These are phyloP conservation scores for Aspergillus ellipticus DNA, from an alignment of 495 filamentous ascomycete genomes.

Conservation along the genomic window DNA sequence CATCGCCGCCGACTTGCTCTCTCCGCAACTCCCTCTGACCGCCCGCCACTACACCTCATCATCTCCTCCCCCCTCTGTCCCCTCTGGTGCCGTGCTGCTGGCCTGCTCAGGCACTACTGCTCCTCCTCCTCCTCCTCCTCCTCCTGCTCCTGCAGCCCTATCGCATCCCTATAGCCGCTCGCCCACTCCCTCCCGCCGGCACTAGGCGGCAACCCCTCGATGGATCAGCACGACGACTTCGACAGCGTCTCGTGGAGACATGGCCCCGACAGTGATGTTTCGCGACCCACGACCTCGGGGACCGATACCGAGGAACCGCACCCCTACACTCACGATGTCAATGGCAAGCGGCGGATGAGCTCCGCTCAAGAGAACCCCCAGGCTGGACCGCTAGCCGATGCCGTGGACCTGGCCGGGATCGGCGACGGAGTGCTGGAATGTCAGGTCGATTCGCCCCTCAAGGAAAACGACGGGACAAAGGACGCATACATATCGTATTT, in stretches of 20 bases:
- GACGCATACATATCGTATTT: conserved; percentile 95
- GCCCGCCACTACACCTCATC: not conserved
- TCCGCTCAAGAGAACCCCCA: conserved; percentile 45
- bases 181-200: not conserved
- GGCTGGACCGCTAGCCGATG: conserved; percentile 53
- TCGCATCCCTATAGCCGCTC: not conserved
- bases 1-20: too few relatives aligned
- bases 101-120: conserved; percentile 10
- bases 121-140: not conserved
- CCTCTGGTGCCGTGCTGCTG: not conserved
- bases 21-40: not conserved
- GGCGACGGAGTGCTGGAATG: conserved; percentile 81
- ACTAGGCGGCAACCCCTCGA: conserved; percentile 27
- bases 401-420: conserved; percentile 61
- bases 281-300: conserved; percentile 45
- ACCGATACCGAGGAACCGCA: conserved; percentile 38
- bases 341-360: conserved; percentile 53
- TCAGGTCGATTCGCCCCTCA: conserved; percentile 73
- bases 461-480: conserved; percentile 96
- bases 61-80: not conserved
- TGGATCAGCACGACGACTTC: conserved; percentile 55
- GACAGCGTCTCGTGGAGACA: conserved; percentile 58
- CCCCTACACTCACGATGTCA: conserved; percentile 34
- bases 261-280: conserved; percentile 47
- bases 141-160: not conserved